A percentile compares a stretch with the other conserved stretches of the same genome.
These are phyloP conservation scores for Ascochyta clinopodiicola DNA, from an alignment of 2,329 filamentous ascomycete species.

Conservation along the genomic window DNA sequence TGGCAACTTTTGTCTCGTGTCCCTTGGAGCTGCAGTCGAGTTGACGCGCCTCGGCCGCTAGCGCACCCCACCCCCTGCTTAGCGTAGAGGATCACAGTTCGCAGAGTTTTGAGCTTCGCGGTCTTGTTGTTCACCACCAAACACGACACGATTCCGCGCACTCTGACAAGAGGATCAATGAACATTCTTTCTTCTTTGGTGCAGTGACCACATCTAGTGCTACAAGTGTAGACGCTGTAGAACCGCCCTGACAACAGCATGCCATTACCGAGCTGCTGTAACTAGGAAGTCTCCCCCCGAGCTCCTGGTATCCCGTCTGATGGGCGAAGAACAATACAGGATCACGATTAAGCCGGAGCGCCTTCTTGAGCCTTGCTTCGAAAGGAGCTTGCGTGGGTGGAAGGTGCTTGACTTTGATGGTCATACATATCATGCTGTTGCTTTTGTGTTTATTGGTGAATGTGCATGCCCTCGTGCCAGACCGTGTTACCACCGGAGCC, in stretches of 20 bases:
- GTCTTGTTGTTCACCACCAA: slow-evolving; percentile 4
- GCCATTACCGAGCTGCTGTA: slow-evolving; percentile 57
- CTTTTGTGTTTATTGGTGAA: neutral
- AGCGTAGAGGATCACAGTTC: slow-evolving; percentile 27
- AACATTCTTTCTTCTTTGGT: slow-evolving; percentile 5
- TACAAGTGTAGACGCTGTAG: slow-evolving; percentile 3
- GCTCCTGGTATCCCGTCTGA: slow-evolving; percentile 80
- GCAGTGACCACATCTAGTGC: neutral
- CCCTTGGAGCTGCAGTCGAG: slow-evolving; percentile 6
- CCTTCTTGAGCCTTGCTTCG: slow-evolving; percentile 80
- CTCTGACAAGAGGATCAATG: too few species aligned
- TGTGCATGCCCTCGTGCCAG: neutral
- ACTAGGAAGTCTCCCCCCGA: slow-evolving; percentile 68
- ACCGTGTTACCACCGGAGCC: neutral
- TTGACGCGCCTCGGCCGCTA: slow-evolving; percentile 16
- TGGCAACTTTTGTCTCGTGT: slow-evolving; percentile 15
- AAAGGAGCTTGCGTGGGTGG: slow-evolving; percentile 83
- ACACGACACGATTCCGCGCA: neutral
- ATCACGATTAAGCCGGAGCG: slow-evolving; percentile 99
- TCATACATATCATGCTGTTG: slow-evolving; percentile 66
- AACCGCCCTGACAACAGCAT: slow-evolving; percentile 62
- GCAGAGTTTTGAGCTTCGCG: slow-evolving; percentile 25
- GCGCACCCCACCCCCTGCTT: slow-evolving; percentile 27
- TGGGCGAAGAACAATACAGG: slow-evolving; percentile 73
- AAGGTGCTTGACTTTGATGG: slow-evolving; percentile 95